These are phyloP conservation scores for Populus nigra DNA, from an alignment of 345 rosid species.

Conservation along the genomic window DNA sequence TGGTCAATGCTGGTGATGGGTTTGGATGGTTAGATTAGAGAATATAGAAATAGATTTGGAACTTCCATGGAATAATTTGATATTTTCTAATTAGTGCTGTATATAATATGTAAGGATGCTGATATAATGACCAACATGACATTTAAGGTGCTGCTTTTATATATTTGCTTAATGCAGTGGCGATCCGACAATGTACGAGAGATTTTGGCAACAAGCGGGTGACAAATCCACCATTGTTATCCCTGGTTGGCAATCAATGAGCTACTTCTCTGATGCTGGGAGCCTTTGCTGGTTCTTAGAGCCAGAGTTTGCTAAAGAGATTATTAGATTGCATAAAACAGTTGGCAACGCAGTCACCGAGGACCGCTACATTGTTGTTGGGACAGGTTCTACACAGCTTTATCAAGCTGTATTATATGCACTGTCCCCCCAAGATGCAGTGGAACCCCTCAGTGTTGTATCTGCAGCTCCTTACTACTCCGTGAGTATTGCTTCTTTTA, in stretches of 20 bases:
- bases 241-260: conserved; percentile 81
- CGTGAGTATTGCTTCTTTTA: conserved; percentile 39
- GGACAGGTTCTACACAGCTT: conserved; percentile 90
- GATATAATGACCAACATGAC: neutral
- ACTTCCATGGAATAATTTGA: neutral
- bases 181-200: conserved; percentile 87
- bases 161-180: conserved; percentile 53
- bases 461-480: conserved; percentile 81
- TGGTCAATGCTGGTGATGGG: neutral
- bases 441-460: conserved; percentile 66
- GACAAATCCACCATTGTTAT: conserved; percentile 68
- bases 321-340: conserved; percentile 56
- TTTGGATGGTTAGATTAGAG: neutral
- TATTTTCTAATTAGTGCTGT: neutral
- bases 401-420: conserved; percentile 85
- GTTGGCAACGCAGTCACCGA: conserved; percentile 84
- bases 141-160: conserved; percentile 3
- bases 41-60: neutral
- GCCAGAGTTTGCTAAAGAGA: conserved; percentile 61
- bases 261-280: conserved; percentile 70
- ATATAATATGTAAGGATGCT: neutral
- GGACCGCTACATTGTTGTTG: conserved; percentile 67
- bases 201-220: conserved; percentile 65
- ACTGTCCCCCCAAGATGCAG: conserved; percentile 50
- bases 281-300: conserved; percentile 89